These are phyloP conservation scores for Xerophyta viscosa DNA, from an alignment of 106 monocot genomes.

Conservation along the genomic window DNA sequence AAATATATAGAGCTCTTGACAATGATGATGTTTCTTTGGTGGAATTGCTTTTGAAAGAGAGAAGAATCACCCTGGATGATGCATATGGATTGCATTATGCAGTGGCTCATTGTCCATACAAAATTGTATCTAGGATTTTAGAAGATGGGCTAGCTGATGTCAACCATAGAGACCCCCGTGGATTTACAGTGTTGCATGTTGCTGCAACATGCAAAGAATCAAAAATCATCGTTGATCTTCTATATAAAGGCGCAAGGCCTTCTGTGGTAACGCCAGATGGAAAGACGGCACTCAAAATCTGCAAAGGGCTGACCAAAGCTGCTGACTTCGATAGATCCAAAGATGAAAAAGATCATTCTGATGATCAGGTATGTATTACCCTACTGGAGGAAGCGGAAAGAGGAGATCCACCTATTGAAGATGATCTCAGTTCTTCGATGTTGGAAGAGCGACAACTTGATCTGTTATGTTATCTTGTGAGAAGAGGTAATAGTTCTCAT, in stretches of 20 bases:
- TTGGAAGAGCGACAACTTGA: constrained; percentile 42
- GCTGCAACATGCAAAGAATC: constrained; percentile 83
- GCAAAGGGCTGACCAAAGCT: constrained; percentile 51
- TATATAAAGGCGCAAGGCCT: constrained; percentile 62
- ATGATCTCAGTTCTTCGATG: constrained; percentile 45
- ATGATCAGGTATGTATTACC: constrained; percentile 69
- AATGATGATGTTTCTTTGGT: constrained; percentile 81
- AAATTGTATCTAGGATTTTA: constrained; percentile 57
- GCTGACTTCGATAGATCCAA: constrained; percentile 32
- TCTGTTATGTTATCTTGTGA: constrained; percentile 75
- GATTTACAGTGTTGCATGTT: constrained; percentile 64
- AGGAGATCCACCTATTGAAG: constrained; percentile 36
- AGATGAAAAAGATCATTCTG: constrained; percentile 35
- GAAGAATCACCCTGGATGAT: constrained; percentile 50
- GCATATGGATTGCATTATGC: constrained; percentile 84
- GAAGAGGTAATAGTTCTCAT: constrained; percentile 46
- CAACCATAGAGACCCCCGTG: constrained; percentile 56
- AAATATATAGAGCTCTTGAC: constrained; percentile 63
- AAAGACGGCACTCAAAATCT: constrained; percentile 71
- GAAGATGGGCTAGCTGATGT: constrained; percentile 66
- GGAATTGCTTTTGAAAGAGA: constrained; percentile 62
- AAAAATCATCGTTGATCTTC: constrained; percentile 60
- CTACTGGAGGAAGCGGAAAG: constrained; percentile 75
- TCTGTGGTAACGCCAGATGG: constrained; percentile 52
- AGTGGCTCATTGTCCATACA: constrained; percentile 60